Percentiles rank a stretch among this genome's conserved stretches.
Evolutionary conservation across 192 early-diverging fungal genomes (phyloP).

Genomic region (Coemansia guatemalensis): DNA sequence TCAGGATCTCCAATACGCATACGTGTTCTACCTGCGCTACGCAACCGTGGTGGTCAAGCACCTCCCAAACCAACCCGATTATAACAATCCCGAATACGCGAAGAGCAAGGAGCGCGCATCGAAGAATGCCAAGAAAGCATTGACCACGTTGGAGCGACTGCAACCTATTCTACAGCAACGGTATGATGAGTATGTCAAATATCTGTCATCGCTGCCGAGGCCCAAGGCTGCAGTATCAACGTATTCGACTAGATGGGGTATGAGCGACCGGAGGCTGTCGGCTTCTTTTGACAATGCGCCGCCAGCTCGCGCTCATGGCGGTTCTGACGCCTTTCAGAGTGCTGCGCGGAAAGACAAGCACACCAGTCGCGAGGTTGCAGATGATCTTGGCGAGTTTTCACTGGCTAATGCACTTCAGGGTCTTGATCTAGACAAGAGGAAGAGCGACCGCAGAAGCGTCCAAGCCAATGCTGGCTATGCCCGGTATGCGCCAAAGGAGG

Average conservation of each 20-base stretch:
- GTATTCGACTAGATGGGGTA: slow-evolving; percentile 25
- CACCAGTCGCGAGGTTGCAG: slow-evolving; percentile 5
- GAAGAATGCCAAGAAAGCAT: slow-evolving; percentile 55
- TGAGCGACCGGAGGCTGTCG: slow-evolving; percentile 4
- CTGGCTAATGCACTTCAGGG: slow-evolving; percentile 37
- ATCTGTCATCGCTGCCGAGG: slow-evolving; percentile 32
- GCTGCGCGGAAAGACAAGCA: background rate
- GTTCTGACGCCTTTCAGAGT: background rate
- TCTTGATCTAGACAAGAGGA: slow-evolving; percentile 10
- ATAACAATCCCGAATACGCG: slow-evolving; percentile 53
- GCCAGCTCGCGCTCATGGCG: background rate
- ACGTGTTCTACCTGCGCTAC: slow-evolving; percentile 70
- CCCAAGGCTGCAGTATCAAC: slow-evolving; percentile 33
- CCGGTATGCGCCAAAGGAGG: slow-evolving; percentile 9
- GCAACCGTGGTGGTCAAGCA: slow-evolving; percentile 62
- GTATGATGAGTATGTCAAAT: slow-evolving; percentile 54
- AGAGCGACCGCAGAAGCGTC: background rate
- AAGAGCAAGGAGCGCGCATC: slow-evolving; percentile 30
- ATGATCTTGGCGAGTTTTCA: slow-evolving; percentile 25
- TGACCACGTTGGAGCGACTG: slow-evolving; percentile 57
- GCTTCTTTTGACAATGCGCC: background rate
- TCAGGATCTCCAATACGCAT: slow-evolving; percentile 65
- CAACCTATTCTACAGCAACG: slow-evolving; percentile 59
- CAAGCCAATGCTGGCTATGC: background rate
- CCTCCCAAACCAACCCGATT: slow-evolving; percentile 60